These are phyloP conservation scores for Cladosporium sp. DNA, from an alignment of 2,329 filamentous ascomycete species.

Conservation along the genomic window DNA sequence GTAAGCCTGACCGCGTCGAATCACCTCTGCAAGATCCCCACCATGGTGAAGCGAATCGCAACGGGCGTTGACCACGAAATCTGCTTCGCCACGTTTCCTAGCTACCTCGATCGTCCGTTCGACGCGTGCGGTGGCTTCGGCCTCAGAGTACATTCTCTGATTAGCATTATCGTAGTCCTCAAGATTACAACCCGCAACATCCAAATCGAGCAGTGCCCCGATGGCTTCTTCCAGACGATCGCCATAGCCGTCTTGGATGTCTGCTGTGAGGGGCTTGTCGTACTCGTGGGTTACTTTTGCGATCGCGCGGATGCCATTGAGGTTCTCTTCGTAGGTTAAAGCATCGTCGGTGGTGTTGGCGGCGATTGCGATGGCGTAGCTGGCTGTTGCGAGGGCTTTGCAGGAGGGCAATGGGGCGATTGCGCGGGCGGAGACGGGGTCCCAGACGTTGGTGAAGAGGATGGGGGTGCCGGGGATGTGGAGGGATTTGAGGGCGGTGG, in stretches of 20 bases:
- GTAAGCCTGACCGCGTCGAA: conserved; percentile 59
- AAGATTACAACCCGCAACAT: conserved; percentile 59
- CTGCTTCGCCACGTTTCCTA: conserved; percentile 51
- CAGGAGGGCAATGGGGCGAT: conserved; percentile 49
- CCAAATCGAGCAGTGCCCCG: conserved; percentile 52
- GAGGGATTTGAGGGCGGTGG: conserved; percentile 39
- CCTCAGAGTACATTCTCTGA: conserved; percentile 43
- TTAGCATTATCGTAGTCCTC: conserved; percentile 54
- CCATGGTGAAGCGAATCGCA: conserved; percentile 56
- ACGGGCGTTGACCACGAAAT: conserved; percentile 61
- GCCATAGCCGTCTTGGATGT: conserved; percentile 63
- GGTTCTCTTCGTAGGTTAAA: conserved; percentile 55
- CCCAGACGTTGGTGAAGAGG: conserved; percentile 60
- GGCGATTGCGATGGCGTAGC: conserved; percentile 39
- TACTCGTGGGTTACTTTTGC: conserved; percentile 45
- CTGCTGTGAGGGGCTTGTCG: conserved; percentile 56
- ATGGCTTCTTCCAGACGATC: conserved; percentile 42
- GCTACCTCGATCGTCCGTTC: conserved; percentile 48
- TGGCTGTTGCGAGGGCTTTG: conserved; percentile 44
- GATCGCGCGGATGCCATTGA: conserved; percentile 51
- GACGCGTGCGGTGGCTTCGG: conserved; percentile 54
- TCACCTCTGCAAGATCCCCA: conserved; percentile 49
- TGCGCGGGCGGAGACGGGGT: conserved; percentile 51
- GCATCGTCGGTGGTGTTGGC: conserved; percentile 39
- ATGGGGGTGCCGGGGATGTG: conserved; percentile 56